Percentiles rank a stretch among this genome's conserved stretches.
These are phyloP conservation scores for Hypoxylon trugodes DNA, from an alignment of 495 filamentous ascomycete genomes.

Conservation along the genomic window DNA sequence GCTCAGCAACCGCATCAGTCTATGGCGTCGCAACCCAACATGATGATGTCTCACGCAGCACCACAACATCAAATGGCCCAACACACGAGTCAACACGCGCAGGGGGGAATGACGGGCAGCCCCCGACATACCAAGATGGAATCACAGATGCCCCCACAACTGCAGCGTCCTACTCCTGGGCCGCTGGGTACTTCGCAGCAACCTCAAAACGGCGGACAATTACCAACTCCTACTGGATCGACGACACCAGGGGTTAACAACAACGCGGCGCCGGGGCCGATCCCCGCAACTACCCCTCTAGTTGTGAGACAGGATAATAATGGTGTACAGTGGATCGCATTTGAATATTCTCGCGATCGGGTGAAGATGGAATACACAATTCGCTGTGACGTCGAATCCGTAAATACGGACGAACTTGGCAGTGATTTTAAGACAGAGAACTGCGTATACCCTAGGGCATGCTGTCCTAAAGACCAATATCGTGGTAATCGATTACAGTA, in stretches of 20 bases:
- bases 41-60: slow-evolving; percentile 66
- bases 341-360: slow-evolving; percentile 95
- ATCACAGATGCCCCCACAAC: slow-evolving; percentile 63
- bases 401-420: slow-evolving; percentile 84
- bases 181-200: slow-evolving; percentile 57
- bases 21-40: slow-evolving; percentile 62
- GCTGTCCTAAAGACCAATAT: slow-evolving; percentile 95
- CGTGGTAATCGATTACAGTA: slow-evolving; percentile 93
- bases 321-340: slow-evolving; percentile 98
- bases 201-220: slow-evolving; percentile 60
- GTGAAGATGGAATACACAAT: slow-evolving; percentile 99
- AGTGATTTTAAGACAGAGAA: slow-evolving; percentile 96
- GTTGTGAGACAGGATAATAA: slow-evolving; percentile 96
- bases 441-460: slow-evolving; percentile 96
- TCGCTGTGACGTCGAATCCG: slow-evolving; percentile 95
- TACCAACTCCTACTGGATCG: slow-evolving; percentile 58
- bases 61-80: slow-evolving; percentile 60
- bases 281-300: slow-evolving; percentile 95
- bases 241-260: slow-evolving; percentile 68
- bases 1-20: slow-evolving; percentile 73
- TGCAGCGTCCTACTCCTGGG: slow-evolving; percentile 66
- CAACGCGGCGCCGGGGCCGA: slow-evolving; percentile 95
- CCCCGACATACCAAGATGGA: slow-evolving; percentile 69
- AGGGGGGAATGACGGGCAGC: slow-evolving; percentile 66
- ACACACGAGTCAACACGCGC: slow-evolving; percentile 56